phyloP scores from a whole-genome alignment of 78 protist species.

The Polysphondylium violaceum region DNA sequence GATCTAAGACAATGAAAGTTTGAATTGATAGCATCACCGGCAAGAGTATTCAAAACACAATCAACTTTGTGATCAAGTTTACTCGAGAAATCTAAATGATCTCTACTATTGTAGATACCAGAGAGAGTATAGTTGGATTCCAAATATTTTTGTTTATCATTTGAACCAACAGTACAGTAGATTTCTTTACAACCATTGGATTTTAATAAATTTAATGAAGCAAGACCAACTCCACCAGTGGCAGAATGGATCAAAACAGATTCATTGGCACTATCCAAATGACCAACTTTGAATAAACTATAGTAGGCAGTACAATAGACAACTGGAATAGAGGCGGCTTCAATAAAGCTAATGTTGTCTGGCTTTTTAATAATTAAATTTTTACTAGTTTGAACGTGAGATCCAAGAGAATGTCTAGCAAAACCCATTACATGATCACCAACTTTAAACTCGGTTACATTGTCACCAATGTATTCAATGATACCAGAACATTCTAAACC shows the following conservation, averaged over 20 bases:
- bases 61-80: conserved; percentile 74
- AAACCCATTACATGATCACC: conserved; percentile 68
- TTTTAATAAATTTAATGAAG: conserved; percentile 85
- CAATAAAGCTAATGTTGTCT: neutral
- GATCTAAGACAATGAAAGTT: conserved; percentile 44
- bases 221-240: conserved; percentile 92
- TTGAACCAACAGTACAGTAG: conserved; percentile 40
- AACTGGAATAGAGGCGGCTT: conserved; percentile 66
- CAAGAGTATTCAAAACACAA: conserved; percentile 54
- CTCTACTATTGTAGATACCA: neutral
- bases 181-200: conserved; percentile 35
- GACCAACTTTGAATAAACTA: conserved; percentile 29
- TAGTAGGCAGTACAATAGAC: conserved; percentile 73
- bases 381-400: conserved; percentile 30
- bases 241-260: conserved; percentile 87
- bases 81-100: conserved; percentile 15
- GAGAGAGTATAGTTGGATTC: conserved; percentile 23
- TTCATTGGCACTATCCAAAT: conserved; percentile 35
- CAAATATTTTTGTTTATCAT: conserved; percentile 35
- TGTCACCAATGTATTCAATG: conserved; percentile 17
- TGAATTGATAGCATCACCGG: conserved; percentile 45
- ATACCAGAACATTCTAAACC: conserved; percentile 78
- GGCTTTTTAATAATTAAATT: conserved; percentile 35
- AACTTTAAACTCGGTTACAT: conserved; percentile 1
- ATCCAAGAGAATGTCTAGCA: conserved; percentile 47